Conservation (phyloP, 83 land plant species). For the Picea engelmannii region DNA sequence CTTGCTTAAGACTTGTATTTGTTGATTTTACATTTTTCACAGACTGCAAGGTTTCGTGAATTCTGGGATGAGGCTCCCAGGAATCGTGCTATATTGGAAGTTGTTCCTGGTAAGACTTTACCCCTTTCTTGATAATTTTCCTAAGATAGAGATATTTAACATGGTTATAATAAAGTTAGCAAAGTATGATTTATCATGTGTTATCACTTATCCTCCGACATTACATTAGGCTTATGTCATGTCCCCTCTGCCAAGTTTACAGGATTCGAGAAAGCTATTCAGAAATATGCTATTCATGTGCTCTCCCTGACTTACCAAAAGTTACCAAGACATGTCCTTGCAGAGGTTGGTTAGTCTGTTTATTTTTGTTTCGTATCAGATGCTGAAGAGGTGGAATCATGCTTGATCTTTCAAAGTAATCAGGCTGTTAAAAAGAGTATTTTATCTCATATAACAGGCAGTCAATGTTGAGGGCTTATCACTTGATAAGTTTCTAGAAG, state of each 20-base stretch:
- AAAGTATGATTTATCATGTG: neutral
- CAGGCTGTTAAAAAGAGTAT: neutral
- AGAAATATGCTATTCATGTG: conserved; percentile 87
- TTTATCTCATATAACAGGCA: conserved; percentile 51
- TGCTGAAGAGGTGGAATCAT: neutral
- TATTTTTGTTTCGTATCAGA: neutral
- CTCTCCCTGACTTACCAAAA: conserved; percentile 93
- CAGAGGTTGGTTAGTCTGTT: conserved; percentile 66
- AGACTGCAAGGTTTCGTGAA: conserved; percentile 95
- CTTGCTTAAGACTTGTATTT: too few species aligned
- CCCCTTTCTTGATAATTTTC: neutral
- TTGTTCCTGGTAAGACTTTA: conserved; percentile 76
- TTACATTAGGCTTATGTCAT: neutral
- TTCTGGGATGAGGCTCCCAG: conserved; percentile 99
- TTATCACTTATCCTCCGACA: neutral
- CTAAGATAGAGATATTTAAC: neutral
- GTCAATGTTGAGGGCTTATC: conserved; percentile 90
- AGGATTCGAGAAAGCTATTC: conserved; percentile 99
- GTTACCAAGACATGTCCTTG: conserved; percentile 85
- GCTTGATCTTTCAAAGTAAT: neutral
- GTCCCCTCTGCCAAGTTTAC: conserved; percentile 12
- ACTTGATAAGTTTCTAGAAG: conserved; percentile 88
- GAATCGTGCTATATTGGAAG: conserved; percentile 84
- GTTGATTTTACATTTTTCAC: conserved; percentile 14
- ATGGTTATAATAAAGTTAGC: neutral